Conservation (phyloP, 768 basidiomycete species). For the Lactarius sanguifluus region DNA sequence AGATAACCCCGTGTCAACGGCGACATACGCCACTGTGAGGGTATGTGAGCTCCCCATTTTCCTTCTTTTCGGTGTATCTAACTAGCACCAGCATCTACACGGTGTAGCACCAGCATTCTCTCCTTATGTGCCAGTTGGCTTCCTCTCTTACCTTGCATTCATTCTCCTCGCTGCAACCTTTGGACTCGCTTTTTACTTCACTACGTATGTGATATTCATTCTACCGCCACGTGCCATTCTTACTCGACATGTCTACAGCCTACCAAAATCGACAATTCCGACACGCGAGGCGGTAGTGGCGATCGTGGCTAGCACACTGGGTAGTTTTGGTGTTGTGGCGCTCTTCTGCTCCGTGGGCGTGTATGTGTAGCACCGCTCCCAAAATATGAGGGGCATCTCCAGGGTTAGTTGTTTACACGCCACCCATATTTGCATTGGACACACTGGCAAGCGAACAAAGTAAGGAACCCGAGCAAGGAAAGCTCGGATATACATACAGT, state of each 20-base stretch:
- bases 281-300: conserved; percentile 71
- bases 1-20: conserved; percentile 28
- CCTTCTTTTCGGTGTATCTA: conserved; percentile 16
- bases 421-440: conserved; percentile 75
- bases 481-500: conserved; percentile 56
- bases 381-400: background rate
- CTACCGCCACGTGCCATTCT: conserved; percentile 5
- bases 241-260: conserved; percentile 44
- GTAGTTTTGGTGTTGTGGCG: conserved; percentile 86
- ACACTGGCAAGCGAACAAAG: conserved; percentile 49
- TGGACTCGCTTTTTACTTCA: conserved; percentile 85
- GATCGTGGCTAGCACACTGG: conserved; percentile 69
- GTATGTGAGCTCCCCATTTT: conserved; percentile 37
- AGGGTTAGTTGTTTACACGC: conserved; percentile 70
- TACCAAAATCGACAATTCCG: conserved; percentile 69
- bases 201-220: conserved; percentile 57
- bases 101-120: conserved; percentile 64
- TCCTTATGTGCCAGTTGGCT: conserved; percentile 62
- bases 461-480: conserved; percentile 24
- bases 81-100: conserved; percentile 54
- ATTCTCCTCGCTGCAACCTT: conserved; percentile 74
- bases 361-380: conserved; percentile 56
- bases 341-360: conserved; percentile 86
- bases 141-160: conserved; percentile 76
- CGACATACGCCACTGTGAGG: conserved; percentile 52